Evolutionary conservation across 106 monocot species (phyloP).

Genomic region (Dioscorea zingiberensis): DNA sequence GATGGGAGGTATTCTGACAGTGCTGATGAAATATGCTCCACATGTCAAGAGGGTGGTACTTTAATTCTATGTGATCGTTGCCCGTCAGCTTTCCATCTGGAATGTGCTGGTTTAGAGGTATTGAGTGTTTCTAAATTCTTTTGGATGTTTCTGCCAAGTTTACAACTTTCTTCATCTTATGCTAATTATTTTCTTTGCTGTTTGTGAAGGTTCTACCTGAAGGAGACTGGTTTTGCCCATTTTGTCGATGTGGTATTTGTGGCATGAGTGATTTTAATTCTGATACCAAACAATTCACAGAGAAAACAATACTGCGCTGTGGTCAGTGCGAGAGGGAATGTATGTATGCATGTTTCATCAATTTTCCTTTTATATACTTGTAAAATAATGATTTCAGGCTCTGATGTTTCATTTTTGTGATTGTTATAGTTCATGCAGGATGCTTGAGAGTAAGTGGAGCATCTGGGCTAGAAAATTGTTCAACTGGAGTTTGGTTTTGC

Average conservation of each 20-base stretch:
- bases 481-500: constrained; percentile 68
- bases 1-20: no score
- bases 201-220: constrained; percentile 47
- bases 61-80: constrained; percentile 65
- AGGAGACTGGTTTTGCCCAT: constrained; percentile 68
- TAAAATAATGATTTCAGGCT: background rate
- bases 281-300: constrained; percentile 35
- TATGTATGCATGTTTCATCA: constrained; percentile 19
- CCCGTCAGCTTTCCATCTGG: constrained; percentile 60
- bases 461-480: constrained; percentile 19
- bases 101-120: constrained; percentile 61
- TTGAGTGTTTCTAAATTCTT: no score
- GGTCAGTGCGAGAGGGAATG: constrained; percentile 73
- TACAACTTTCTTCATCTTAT: background rate
- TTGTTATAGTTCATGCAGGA: constrained; percentile 58
- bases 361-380: background rate
- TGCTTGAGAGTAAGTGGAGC: constrained; percentile 32
- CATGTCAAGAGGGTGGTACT: constrained; percentile 62
- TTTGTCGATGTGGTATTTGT: constrained; percentile 60
- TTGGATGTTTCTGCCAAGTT: background rate
- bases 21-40: constrained; percentile 53
- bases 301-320: constrained; percentile 48
- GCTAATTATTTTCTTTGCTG: background rate
- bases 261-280: constrained; percentile 46
- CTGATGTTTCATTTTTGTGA: constrained; percentile 3